phyloP scores from a whole-genome alignment of 805 yeast genomes.

The Naumovozyma baii region DNA sequence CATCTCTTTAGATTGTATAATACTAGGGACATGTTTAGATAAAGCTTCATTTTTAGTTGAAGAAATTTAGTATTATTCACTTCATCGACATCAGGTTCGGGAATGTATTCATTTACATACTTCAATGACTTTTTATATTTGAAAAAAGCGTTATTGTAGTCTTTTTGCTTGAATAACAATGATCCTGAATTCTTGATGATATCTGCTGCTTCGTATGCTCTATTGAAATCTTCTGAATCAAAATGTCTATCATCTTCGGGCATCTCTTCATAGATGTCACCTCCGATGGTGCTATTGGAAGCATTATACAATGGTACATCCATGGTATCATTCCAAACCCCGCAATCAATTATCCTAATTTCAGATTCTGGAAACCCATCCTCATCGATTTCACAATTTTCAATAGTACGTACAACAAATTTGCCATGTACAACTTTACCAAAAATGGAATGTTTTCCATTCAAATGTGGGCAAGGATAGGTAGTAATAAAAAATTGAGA shows the following conservation, averaged over 20 bases:
- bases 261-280: conserved; percentile 65
- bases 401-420: conserved; percentile 58
- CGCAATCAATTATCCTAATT: conserved; percentile 48
- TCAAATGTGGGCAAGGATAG: conserved; percentile 60
- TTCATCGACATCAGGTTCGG: conserved; percentile 55
- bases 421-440: conserved; percentile 64
- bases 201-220: conserved; percentile 41
- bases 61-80: conserved; percentile 41
- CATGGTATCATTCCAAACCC: conserved; percentile 47
- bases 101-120: conserved; percentile 62
- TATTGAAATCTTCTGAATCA: conserved; percentile 46
- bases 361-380: conserved; percentile 35
- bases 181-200: conserved; percentile 64
- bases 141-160: conserved; percentile 41
- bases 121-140: conserved; percentile 60
- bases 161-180: conserved; percentile 44
- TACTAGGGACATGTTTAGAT: conserved; percentile 48
- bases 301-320: conserved; percentile 54
- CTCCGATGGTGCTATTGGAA: conserved; percentile 49
- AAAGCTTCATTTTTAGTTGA: conserved; percentile 35
- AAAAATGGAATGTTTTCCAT: conserved; percentile 67
- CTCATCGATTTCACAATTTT: conserved; percentile 38
- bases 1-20: conserved; percentile 42
- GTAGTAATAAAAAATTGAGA: conserved; percentile 70
- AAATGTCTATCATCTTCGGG: conserved; percentile 64